Evolutionary conservation across 129 eudicot genomes (phyloP), one percentile per base, ranked within the genome.

Genomic region (Flaveria linearis): DNA sequence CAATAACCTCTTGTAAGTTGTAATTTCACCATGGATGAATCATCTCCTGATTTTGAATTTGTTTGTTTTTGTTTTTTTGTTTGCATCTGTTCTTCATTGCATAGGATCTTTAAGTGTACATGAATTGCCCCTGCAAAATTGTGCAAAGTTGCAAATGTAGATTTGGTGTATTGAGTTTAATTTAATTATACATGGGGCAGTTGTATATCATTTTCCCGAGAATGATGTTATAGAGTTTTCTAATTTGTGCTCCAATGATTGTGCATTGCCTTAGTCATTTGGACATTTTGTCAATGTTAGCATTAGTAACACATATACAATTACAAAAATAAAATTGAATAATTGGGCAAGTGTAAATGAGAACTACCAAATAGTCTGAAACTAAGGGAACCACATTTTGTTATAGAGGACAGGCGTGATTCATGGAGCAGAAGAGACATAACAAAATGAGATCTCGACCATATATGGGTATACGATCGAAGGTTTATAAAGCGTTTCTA

Each of bases 101-200:
- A 52, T 65, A 72, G 74, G 55, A 39, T 56, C 57, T 33, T 64
- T 10, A 72, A 52, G 52, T 80, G 73, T 17, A 50, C 14, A 50
- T 63, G 78, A 80, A 72, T 57, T 73, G 69, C 79, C 75, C 69
- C 3, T 66, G 84, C 69, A 80, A 65, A 25, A 25, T 25, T 25
- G 26, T 66, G 84, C 69, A 73, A 42, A 36, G 41, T 73, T 67
- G 70, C 75, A 73, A 66, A 67, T 74, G 80, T 80, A 74, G 80
- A 73, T 80, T 69, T 63, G 43, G 62, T 78, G 64, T 78, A 30
- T 58, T 45, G 43, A 45, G 20, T 77, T 70, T 13, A 73, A 52
- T 73, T 12, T 49, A 0, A 0, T 12, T 3, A 33, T 56, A 60
- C 72, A 63, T 62, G 52, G 84, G 80, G 71, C 79, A 57, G 75